A percentile compares a stretch with the other conserved stretches of the same genome.
Evolutionary conservation across 2,329 filamentous ascomycete genomes (phyloP).

Genomic region (Pseudogymnoascus sp.): DNA sequence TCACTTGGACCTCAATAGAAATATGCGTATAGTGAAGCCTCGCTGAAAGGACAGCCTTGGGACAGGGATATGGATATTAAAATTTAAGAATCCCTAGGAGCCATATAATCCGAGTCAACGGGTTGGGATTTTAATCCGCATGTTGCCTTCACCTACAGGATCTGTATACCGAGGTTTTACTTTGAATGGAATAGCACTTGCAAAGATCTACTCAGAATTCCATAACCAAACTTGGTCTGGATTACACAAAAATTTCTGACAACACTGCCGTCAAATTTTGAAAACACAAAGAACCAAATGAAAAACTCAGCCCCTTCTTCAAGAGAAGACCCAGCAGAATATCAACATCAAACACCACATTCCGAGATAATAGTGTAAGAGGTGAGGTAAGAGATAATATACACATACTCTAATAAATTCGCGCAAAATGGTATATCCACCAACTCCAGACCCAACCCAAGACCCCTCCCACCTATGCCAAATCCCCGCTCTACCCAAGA

Average conservation of each 20-base stretch:
- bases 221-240: background rate
- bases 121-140: no score
- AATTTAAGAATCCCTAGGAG: no score
- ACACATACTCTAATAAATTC: background rate
- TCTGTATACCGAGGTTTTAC: no score
- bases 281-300: background rate
- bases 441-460: background rate
- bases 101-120: no score
- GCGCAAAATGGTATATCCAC: background rate
- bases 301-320: background rate
- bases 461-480: background rate
- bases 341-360: background rate
- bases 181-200: background rate
- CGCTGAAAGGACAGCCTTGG: no score
- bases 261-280: background rate
- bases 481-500: background rate
- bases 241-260: no score
- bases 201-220: background rate
- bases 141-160: background rate
- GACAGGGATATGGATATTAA: no score
- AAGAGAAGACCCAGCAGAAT: background rate
- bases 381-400: constrained; percentile 1
- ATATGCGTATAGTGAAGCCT: background rate
- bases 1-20: background rate
- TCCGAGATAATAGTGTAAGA: background rate